Percentiles rank a stretch among this genome's conserved stretches.
phyloP scores from a whole-genome alignment of 192 early-diverging fungal species.

The Endogone sp. region DNA sequence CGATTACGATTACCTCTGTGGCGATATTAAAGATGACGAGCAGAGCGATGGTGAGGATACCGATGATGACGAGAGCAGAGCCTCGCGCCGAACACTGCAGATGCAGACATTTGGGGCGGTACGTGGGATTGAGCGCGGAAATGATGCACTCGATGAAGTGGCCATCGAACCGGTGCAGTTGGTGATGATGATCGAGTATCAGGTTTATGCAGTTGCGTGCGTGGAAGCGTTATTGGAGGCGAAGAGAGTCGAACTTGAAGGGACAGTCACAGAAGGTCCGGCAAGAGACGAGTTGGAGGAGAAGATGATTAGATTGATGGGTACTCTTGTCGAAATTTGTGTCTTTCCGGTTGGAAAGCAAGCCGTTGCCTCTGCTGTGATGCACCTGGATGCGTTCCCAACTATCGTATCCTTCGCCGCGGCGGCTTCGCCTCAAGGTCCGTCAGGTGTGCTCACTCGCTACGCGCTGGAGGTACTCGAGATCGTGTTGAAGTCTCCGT shows the following conservation, averaged over 20 bases:
- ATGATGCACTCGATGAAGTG: constrained; percentile 8
- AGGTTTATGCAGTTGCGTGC: constrained; percentile 10
- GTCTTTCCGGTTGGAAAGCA: constrained; percentile 20
- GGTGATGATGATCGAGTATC: constrained; percentile 12
- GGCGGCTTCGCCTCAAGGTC: not conserved
- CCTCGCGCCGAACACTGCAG: constrained; percentile 9
- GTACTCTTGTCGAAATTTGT: constrained; percentile 12
- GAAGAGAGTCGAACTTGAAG: constrained; percentile 5
- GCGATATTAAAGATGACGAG: constrained; percentile 10
- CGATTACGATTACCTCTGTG: constrained; percentile 17
- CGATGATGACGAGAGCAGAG: constrained; percentile 9
- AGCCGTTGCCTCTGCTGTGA: constrained; percentile 18
- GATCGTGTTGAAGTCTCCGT: constrained; percentile 14
- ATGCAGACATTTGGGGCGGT: constrained; percentile 22
- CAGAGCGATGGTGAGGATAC: not conserved
- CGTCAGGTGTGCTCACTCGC: not conserved
- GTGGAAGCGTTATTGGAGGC: constrained; percentile 9
- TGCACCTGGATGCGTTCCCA: constrained; percentile 18
- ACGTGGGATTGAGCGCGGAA: not conserved
- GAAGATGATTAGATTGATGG: constrained; percentile 6
- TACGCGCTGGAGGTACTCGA: constrained; percentile 17
- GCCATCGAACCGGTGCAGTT: constrained; percentile 12
- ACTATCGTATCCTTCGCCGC: constrained; percentile 8
- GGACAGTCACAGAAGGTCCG: not conserved
- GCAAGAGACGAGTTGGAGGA: not conserved